Evolutionary conservation across 495 filamentous ascomycete species (phyloP), one percentile per base, ranked within the genome.

Genomic region (Xylaria scruposa): DNA sequence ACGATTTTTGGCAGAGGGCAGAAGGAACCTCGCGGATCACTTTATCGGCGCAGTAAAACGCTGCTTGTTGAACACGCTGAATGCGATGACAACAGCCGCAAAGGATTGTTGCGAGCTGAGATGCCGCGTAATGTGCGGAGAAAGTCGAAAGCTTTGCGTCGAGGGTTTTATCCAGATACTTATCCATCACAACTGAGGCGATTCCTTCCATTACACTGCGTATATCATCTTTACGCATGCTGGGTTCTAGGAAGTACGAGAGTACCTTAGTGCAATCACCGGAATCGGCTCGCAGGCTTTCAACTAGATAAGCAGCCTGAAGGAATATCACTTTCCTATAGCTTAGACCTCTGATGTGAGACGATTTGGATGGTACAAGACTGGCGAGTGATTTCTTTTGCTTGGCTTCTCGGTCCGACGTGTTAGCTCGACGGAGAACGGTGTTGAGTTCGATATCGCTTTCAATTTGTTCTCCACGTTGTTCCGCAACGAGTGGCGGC

Each of bases 391-490:
- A 82, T 75, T 88, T 90, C 81, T 97, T 98, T 76, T 97, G 94
- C 72, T 93, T 90, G 17, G 88, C 81, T 46, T 91, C 88, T 70
- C 92, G 90, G 29, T 96, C 93, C 9, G 90, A 87, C 56, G 88
- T 91, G 81, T 92, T 91, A 13, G 93, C 94, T 65, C 96, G 86
- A 67, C 94, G 89, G 26, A 99, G 87, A 15, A 98, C 91, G 10
- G 93, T 95, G 75, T 98, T 97, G 15, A 98, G 88, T 78, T 98
- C 96, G 69, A 99, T 93, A 74, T 97, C 96, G 77, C 93, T 97
- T 82, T 99, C 96, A 8, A 95, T 83, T 71, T 93, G 92, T 75
- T 97, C 93, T 67, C 93, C 91, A 70, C 93, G 89, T 72, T 93
- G 90, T 76, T 97, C 94, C 12, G 92, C 86, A 24, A 98, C 90